These are phyloP conservation scores for Zarea fungicola DNA, from an alignment of 2,329 filamentous ascomycete species.

Conservation along the genomic window DNA sequence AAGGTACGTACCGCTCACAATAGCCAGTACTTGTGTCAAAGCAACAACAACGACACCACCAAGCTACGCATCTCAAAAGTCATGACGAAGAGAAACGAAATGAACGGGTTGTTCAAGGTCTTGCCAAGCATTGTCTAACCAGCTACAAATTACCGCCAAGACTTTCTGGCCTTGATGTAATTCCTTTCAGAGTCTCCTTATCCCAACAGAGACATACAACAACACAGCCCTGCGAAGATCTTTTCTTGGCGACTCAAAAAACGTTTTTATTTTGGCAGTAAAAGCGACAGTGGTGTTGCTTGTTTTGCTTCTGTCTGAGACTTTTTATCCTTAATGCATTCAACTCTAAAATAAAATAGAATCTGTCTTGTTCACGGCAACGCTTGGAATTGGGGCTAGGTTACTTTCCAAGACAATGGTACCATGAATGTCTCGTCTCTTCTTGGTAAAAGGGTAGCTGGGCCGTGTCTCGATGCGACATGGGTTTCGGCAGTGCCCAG, in stretches of 20 bases:
- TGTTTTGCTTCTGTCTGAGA: conserved; percentile 15
- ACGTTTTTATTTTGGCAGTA: background rate
- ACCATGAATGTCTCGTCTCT: background rate
- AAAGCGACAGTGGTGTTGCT: background rate
- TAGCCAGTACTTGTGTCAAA: too few species aligned
- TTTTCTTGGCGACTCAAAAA: conserved; percentile 9
- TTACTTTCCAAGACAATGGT: background rate
- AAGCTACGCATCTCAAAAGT: background rate
- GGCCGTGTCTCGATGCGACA: too few species aligned
- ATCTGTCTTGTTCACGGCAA: conserved; percentile 6
- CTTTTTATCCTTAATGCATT: conserved; percentile 16
- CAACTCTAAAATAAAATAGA: conserved; percentile 18
- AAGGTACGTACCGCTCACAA: too few species aligned
- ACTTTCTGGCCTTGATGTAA: too few species aligned
- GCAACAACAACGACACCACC: background rate
- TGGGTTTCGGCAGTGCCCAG: too few species aligned
- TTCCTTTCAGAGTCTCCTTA: too few species aligned
- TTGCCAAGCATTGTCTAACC: conserved; percentile 3
- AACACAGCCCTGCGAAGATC: conserved; percentile 1
- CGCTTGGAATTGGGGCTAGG: background rate
- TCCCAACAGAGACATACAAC: too few species aligned
- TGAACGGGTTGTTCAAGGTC: background rate
- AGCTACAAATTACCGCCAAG: too few species aligned
- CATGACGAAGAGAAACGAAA: background rate
- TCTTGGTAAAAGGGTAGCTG: too few species aligned